Evolutionary conservation across 2,329 filamentous ascomycete genomes (phyloP), one percentile per base, ranked within the genome.

Genomic region (Aspergillus fumigatiaffinis): DNA sequence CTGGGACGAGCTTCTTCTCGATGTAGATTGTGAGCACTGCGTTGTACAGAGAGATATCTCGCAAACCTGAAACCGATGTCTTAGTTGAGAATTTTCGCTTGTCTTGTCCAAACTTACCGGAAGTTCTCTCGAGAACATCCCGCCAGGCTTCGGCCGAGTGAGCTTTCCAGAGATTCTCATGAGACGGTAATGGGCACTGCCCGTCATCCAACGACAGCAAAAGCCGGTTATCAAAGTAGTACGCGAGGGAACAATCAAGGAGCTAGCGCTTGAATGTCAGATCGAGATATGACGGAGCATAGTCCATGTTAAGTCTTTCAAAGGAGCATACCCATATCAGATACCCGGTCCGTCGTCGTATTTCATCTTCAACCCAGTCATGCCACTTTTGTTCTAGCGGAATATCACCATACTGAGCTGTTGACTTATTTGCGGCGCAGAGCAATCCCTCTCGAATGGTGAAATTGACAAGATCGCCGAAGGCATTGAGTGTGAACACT

Each of bases 21-120:
- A 80, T 73, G 61, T 82, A 83, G 2, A 82, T 61, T 3, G 72
- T 72, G 51, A 81, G 74, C 12, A 80, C 68, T 1, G 78, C 77
- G 48, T 73, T 67, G 38, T 73, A 71, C 3, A 81, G 71, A 20
- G 76, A 76, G 17, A 70, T 65, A 25, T 67, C 71, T 53, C 64
- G 68, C 63, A 56, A 44, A 28, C 51, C 63, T 63, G 41, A n/a
- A 35, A 21, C 7, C 48, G 32, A 46, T 55, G 20, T 23, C 9
- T 38, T 50, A 28, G 48, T 62, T 46, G 59, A 61, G 26, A n/a
- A 47, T 1, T 1, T n/a, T 21, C 46, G 23, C 26, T 28, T 25
- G 10, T 10, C 17, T 47, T 8, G 29, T 28, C 47, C 26, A n/a
- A 8, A 56, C 10, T 35, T 70, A 71, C 67, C 63, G 23, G 56